phyloP scores from a whole-genome alignment of 495 filamentous ascomycete genomes.

The Copromyces sp. region DNA sequence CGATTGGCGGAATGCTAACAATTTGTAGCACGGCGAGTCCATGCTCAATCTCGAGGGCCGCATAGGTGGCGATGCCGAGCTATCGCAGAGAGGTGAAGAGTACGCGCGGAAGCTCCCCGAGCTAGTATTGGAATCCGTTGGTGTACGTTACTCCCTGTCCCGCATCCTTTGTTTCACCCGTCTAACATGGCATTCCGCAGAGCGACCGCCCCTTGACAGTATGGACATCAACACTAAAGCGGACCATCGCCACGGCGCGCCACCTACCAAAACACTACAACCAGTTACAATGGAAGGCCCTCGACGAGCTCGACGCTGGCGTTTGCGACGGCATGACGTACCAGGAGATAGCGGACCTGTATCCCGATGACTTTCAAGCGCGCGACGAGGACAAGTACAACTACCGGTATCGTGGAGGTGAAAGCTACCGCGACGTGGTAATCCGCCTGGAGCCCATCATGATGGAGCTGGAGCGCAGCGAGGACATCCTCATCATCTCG shows the following conservation, averaged over 20 bases:
- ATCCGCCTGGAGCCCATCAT: conserved; percentile 97
- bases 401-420: conserved; percentile 94
- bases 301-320: conserved; percentile 93
- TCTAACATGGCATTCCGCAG: conserved; percentile 23
- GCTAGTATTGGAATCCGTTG: conserved; percentile 70
- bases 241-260: conserved; percentile 84
- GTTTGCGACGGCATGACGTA: conserved; percentile 95
- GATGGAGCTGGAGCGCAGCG: conserved; percentile 93
- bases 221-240: conserved; percentile 91
- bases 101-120: conserved; percentile 77
- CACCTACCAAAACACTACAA: conserved; percentile 68
- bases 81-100: conserved; percentile 76
- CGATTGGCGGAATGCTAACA: conserved; percentile 8
- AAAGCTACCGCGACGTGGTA: conserved; percentile 95
- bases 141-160: conserved; percentile 32
- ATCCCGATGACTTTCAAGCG: conserved; percentile 88
- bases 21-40: conserved; percentile 77
- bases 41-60: conserved; percentile 77
- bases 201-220: conserved; percentile 72
- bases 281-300: conserved; percentile 95
- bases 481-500: conserved; percentile 96
- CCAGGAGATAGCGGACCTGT: conserved; percentile 77
- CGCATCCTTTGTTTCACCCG: neutral
- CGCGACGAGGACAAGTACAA: conserved; percentile 98
- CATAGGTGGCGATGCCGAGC: conserved; percentile 82